A percentile compares a stretch with the other conserved stretches of the same genome.
phyloP scores from a whole-genome alignment of 2,329 filamentous ascomycete species.

The Penicillium brasilianum region DNA sequence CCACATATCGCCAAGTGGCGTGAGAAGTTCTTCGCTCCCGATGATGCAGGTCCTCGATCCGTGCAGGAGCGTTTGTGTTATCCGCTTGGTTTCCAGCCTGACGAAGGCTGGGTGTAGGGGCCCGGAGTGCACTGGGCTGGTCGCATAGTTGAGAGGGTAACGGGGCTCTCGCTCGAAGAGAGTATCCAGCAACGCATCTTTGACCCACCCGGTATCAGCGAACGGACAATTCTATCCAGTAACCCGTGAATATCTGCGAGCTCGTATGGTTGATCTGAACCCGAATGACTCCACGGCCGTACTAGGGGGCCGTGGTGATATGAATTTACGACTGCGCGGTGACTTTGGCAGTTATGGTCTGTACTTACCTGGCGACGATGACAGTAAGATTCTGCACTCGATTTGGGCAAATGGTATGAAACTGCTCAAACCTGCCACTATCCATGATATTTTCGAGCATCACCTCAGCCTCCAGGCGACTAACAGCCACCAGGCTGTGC shows the following conservation, averaged over 20 bases:
- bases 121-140: conserved; percentile 60
- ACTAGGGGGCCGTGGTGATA: conserved; percentile 40
- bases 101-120: conserved; percentile 58
- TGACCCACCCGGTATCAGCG: conserved; percentile 50
- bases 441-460: conserved; percentile 37
- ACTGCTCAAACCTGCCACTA: conserved; percentile 33
- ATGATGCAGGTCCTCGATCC: conserved; percentile 26
- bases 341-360: conserved; percentile 55
- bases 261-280: conserved; percentile 46
- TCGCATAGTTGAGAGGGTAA: conserved; percentile 55
- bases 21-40: conserved; percentile 33
- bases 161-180: conserved; percentile 50
- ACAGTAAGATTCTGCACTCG: conserved; percentile 38
- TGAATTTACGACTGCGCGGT: conserved; percentile 36
- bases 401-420: conserved; percentile 39
- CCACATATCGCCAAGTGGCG: conserved; percentile 45
- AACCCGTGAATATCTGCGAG: conserved; percentile 42
- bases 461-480: conserved; percentile 36
- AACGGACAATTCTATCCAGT: conserved; percentile 50
- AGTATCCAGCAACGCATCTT: conserved; percentile 54
- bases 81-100: conserved; percentile 59
- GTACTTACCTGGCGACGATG: conserved; percentile 40
- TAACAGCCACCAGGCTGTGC: conserved; percentile 32
- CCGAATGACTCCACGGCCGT: conserved; percentile 47
- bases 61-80: conserved; percentile 52